Percentiles rank a stretch among this genome's conserved stretches.
Evolutionary conservation across 1,139 yeast genomes (phyloP).

Genomic region (Pichia sp.): DNA sequence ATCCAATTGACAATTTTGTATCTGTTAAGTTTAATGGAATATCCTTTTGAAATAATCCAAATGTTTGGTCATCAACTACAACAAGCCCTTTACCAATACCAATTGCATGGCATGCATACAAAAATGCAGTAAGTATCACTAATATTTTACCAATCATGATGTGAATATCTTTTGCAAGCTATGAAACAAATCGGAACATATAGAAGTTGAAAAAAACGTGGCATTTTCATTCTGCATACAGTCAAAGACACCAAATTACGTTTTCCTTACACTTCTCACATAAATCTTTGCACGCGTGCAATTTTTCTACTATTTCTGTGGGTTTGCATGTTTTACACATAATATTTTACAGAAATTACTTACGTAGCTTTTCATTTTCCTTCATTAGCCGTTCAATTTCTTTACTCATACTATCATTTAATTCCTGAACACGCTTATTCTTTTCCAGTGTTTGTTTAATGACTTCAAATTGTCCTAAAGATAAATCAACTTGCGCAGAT

Average conservation of each 20-base stretch:
- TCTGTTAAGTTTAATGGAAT: conserved; percentile 18
- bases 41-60: conserved; percentile 1
- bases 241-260: not conserved
- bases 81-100: conserved; percentile 15
- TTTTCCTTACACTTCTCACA: too few species aligned
- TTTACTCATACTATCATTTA: conserved; percentile 22
- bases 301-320: not conserved
- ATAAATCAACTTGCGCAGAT: conserved; percentile 17
- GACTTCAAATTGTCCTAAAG: conserved; percentile 27
- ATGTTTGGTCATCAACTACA: conserved; percentile 15
- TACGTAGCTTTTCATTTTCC: conserved; percentile 18
- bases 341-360: not conserved
- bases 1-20: conserved; percentile 15
- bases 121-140: not conserved
- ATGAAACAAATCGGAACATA: not conserved
- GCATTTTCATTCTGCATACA: not conserved
- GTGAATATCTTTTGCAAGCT: not conserved
- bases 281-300: not conserved
- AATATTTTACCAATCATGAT: not conserved
- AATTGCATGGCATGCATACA: conserved; percentile 7
- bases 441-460: conserved; percentile 27
- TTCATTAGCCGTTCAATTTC: conserved; percentile 22
- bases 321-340: not conserved
- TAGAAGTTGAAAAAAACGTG: not conserved
- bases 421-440: conserved; percentile 23